Base-by-base conservation (phyloP, 148 eudicot species). In the Rhododendron molle region DNA sequence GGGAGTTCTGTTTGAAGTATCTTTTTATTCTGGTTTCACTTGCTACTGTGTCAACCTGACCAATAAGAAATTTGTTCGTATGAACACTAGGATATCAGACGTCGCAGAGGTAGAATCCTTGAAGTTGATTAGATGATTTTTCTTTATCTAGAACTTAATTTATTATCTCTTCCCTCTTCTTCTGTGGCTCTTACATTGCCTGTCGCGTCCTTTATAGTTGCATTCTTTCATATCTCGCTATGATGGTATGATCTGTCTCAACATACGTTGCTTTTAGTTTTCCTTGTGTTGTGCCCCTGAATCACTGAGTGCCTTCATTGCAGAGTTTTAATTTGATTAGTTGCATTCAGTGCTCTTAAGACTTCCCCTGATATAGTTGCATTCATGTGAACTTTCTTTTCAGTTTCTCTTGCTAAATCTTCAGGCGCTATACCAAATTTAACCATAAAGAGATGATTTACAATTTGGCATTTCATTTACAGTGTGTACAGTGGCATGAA, bases 401-500 rank as follows among this genome's bases (percentile, higher is more conserved):
- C 28, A 62, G 65, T 58, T 58, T 20, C 65, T 58, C 65, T 58
- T 58, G 65, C 65, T 46, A 50, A 58, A 21, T 20, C 21, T 58
- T 58, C 65, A 58, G 65, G 65, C 10, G n/a, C 26, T 26, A 52
- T 20, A 36, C 15, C 71, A 21, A 81, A 54, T 81, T 56, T 84
- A 52, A n/a, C 76, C n/a, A 14, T 23, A 72, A 76, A n/a, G 18
- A 50, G 38, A 54, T 74, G 67, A 32, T 73, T 38, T 38, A 62
- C 15, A 36, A 73, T 49, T 13, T 34, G 60, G 58, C 60, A 28
- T 84, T 88, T 56, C 72, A 8, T 82, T 76, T 81, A 80, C 60
- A 96, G 99, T 97, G 99, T 90, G 98, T 97, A 76, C 93, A 93
- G 82, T 97, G 99, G 99, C 99, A 97, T 92, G 90, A 88, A 83